A percentile compares a stretch with the other conserved stretches of the same genome.
Evolutionary conservation across 768 basidiomycete genomes (phyloP).

Genomic region (Tricholoma sp.): DNA sequence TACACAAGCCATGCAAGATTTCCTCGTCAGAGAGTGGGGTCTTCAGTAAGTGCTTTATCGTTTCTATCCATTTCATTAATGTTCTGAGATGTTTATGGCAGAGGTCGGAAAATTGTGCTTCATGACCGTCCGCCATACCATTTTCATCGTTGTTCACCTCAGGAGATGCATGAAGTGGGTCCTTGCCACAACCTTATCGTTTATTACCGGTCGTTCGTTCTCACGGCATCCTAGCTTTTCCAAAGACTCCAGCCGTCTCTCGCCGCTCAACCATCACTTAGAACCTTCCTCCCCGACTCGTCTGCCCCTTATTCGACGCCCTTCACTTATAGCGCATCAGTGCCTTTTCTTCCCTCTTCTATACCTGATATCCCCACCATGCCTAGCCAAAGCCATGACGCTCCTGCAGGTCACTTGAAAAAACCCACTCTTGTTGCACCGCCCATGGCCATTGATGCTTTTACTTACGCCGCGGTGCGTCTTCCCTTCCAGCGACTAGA

Average conservation of each 20-base stretch:
- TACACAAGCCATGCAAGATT: constrained; percentile 78
- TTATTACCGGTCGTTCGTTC: neutral
- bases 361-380: neutral
- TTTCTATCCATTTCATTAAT: neutral
- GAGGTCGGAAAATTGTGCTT: constrained; percentile 74
- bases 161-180: constrained; percentile 73
- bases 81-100: constrained; percentile 23
- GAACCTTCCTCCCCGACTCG: constrained; percentile 48
- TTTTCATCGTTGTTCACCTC: constrained; percentile 67
- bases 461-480: constrained; percentile 29
- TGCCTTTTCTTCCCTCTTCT: constrained; percentile 11
- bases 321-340: constrained; percentile 46
- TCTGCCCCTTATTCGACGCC: constrained; percentile 54
- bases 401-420: constrained; percentile 12
- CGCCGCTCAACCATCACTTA: constrained; percentile 26
- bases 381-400: constrained; percentile 7
- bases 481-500: constrained; percentile 55
- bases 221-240: constrained; percentile 38
- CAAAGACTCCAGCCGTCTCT: constrained; percentile 39
- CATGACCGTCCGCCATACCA: constrained; percentile 88
- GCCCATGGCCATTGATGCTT: constrained; percentile 22
- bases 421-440: constrained; percentile 8
- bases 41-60: constrained; percentile 52
- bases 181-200: neutral
- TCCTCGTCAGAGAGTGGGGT: constrained; percentile 66